Evolutionary conservation across 2,329 filamentous ascomycete genomes (phyloP).

Genomic region (Aureobasidium uvarum): DNA sequence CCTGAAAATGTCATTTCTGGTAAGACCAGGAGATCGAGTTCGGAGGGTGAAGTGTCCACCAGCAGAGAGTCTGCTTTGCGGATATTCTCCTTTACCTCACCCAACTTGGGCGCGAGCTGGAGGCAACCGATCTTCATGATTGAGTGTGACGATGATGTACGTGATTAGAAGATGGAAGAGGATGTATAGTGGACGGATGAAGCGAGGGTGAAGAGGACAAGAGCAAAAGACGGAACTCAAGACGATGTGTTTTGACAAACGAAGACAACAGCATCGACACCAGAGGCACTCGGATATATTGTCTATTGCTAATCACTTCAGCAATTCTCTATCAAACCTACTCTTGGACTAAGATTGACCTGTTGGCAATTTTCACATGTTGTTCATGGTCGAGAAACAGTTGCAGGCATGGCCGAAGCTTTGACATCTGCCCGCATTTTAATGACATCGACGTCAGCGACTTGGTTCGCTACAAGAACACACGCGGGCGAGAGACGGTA

Average conservation of each 20-base stretch:
- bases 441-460: slow-evolving; percentile 18
- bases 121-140: slow-evolving; percentile 66
- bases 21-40: slow-evolving; percentile 69
- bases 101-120: slow-evolving; percentile 70
- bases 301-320: too few relatives aligned
- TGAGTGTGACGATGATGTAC: not conserved
- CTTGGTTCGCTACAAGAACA: slow-evolving; percentile 8
- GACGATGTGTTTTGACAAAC: not conserved
- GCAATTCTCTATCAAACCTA: not conserved
- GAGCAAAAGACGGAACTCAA: not conserved
- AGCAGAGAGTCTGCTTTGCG: slow-evolving; percentile 65
- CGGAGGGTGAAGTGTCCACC: slow-evolving; percentile 37
- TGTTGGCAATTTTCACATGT: not conserved
- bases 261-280: not conserved
- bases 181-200: not conserved
- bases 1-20: slow-evolving; percentile 75
- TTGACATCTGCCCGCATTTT: slow-evolving; percentile 24
- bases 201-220: not conserved
- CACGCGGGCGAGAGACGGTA: not conserved
- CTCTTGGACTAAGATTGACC: not conserved
- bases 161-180: not conserved
- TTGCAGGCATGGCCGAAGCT: slow-evolving; percentile 14
- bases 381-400: not conserved
- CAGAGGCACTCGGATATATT: not conserved
- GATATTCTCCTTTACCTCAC: slow-evolving; percentile 68